These are phyloP conservation scores for Grosmannia huntii DNA, from an alignment of 2,329 filamentous ascomycete genomes.

Conservation along the genomic window DNA sequence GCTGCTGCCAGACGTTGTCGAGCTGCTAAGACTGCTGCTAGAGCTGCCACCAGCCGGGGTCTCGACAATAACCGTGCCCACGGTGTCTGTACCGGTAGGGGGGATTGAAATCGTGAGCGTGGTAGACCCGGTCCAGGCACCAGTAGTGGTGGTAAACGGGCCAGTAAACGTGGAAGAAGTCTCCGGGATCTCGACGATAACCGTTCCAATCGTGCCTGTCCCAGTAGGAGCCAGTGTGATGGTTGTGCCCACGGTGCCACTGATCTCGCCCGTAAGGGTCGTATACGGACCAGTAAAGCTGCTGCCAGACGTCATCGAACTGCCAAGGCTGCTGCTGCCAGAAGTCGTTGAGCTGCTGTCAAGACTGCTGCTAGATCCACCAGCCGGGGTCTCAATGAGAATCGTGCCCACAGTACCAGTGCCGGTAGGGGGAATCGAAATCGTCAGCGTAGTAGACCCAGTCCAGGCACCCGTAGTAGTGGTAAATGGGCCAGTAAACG, in stretches of 20 bases:
- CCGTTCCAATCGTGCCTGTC: conserved; percentile 5
- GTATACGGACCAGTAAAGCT: conserved; percentile 5
- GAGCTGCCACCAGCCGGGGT: background rate
- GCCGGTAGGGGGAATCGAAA: conserved; percentile 6
- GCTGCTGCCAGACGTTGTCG: no score
- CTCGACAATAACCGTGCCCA: conserved; percentile 10
- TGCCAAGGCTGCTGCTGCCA: background rate
- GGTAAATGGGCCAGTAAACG: conserved; percentile 2
- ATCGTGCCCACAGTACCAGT: conserved; percentile 7
- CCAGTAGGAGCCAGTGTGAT: background rate
- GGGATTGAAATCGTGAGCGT: conserved; percentile 5
- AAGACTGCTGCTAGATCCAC: background rate
- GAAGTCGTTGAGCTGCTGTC: background rate
- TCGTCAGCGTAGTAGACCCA: conserved; percentile 2
- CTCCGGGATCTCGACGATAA: conserved; percentile 4
- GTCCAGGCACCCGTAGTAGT: conserved; percentile 7
- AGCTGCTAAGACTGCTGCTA: background rate
- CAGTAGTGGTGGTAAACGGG: conserved; percentile 7
- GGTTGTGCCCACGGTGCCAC: conserved; percentile 7
- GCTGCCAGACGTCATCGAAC: background rate
- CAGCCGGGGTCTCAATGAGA: conserved; percentile 4
- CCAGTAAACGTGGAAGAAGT: background rate
- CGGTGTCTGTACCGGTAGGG: conserved; percentile 3
- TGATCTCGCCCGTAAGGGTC: conserved; percentile 10
- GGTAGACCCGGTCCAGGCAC: conserved; percentile 4